A percentile compares a stretch with the other conserved stretches of the same genome.
Conservation (phyloP, 306 rosid genomes). For the Hippophae gyantsensis region DNA sequence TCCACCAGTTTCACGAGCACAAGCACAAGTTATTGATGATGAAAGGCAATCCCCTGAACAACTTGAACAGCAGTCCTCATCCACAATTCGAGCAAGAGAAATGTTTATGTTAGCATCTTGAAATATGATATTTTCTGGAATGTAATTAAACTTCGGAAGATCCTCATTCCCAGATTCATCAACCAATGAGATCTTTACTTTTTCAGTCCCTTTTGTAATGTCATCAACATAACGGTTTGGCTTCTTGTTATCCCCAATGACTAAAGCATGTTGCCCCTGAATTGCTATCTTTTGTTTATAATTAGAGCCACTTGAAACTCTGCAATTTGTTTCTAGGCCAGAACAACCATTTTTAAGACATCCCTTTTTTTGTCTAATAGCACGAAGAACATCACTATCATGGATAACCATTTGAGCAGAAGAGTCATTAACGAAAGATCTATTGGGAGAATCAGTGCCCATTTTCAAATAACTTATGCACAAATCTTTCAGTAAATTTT, state of each 20-base stretch:
- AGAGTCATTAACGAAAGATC: background rate
- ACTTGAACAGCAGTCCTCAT: slow-evolving; percentile 63
- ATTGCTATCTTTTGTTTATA: slow-evolving; percentile 5
- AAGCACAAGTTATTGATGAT: slow-evolving; percentile 64
- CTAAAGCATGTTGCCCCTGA: slow-evolving; percentile 11
- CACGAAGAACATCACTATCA: too few relatives aligned
- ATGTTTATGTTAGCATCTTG: slow-evolving; percentile 65
- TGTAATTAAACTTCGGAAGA: slow-evolving; percentile 67
- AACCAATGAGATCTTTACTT: slow-evolving; percentile 48
- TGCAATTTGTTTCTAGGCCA: slow-evolving; percentile 7
- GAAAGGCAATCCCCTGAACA: slow-evolving; percentile 73
- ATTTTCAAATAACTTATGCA: slow-evolving; percentile 30
- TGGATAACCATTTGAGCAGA: background rate
- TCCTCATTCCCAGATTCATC: slow-evolving; percentile 43
- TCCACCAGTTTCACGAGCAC: slow-evolving; percentile 91
- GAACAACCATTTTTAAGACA: background rate
- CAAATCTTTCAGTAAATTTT: slow-evolving; percentile 25
- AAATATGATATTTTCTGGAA: slow-evolving; percentile 49
- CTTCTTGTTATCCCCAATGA: slow-evolving; percentile 17
- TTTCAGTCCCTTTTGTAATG: slow-evolving; percentile 72
- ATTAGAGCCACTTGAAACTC: slow-evolving; percentile 18
- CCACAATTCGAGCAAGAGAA: slow-evolving; percentile 76
- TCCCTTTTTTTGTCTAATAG: too few relatives aligned
- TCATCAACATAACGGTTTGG: slow-evolving; percentile 25
- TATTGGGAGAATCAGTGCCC: slow-evolving; percentile 12